Evolutionary conservation across 2,329 filamentous ascomycete species (phyloP), one percentile per base, ranked within the genome.

Genomic region (Talaromyces marneffei): DNA sequence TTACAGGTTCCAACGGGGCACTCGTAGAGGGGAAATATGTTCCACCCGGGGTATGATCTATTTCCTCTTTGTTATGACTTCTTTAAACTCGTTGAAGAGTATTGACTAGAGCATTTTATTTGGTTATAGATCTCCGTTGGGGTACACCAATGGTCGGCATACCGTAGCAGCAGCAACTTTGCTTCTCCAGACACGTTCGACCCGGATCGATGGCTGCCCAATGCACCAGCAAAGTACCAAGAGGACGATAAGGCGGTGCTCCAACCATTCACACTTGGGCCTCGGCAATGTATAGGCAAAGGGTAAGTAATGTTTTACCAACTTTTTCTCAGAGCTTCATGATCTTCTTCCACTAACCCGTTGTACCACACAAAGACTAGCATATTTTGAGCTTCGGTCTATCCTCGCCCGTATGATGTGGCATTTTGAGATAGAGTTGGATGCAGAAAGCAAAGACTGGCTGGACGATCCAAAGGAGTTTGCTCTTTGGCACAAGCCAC

Each of bases 261-360:
- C 40, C 79, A 83, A 65, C 79, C 82, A 1, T 83, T 84, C 62
- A 75, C 76, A 2, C 55, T 79, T 4, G 81, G 82, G 0, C 77
- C 81, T 6, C 71, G 81, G 2, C 80, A 81, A 53, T 83, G 81
- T 63, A 74, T 83, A 23, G 82, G 81, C 2, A 74, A 73, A 63
- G 82, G 82, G 78, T 80, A 69, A 70, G 78, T 71, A 6, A 20
- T 37, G 8, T 14, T 8, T 42, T 20, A 4, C 9, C 37, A 31
- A 12, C 6, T 16, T 29, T 12, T 29, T 6, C 23, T 25, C 7
- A 18, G n/a, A 39, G 9, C 1, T 5, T 6, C 12, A 5, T 40
- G n/a, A n/a, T n/a, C n/a, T n/a, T n/a, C n/a, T n/a, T n/a, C n/a
- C 5, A 16, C 5, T 27, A 7, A 20, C n/a, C 16, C 50, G 8